Evolutionary conservation across 163 green algal genomes (phyloP).

Genomic region (Volvox carteri): DNA sequence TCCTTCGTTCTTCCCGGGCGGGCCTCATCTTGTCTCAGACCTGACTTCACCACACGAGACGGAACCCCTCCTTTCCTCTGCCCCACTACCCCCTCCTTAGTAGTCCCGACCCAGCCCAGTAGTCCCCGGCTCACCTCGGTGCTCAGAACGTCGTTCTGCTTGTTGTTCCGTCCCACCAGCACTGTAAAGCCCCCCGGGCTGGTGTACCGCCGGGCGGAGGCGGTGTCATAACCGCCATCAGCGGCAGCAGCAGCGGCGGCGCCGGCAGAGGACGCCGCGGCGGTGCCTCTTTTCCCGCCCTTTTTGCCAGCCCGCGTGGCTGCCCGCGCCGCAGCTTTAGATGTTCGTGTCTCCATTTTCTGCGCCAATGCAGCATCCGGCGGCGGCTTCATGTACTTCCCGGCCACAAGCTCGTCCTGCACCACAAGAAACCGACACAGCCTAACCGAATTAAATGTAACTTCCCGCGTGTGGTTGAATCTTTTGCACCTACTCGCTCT

Average conservation of each 20-base stretch:
- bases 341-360: slow-evolving; percentile 79
- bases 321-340: slow-evolving; percentile 63
- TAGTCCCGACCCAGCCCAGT: too few species aligned
- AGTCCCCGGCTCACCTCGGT: slow-evolving; percentile 38
- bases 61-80: too few species aligned
- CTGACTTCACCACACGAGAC: too few species aligned
- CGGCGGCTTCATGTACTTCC: slow-evolving; percentile 77
- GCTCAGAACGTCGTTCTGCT: slow-evolving; percentile 90
- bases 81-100: too few species aligned
- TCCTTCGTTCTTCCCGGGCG: too few species aligned
- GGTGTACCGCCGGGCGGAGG: slow-evolving; percentile 52
- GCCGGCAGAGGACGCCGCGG: not conserved
- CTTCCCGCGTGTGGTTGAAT: too few species aligned
- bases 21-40: too few species aligned
- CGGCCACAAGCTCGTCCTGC: slow-evolving; percentile 82
- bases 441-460: too few species aligned
- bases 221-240: slow-evolving; percentile 27
- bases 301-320: slow-evolving; percentile 35
- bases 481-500: too few species aligned
- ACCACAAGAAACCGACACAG: too few species aligned
- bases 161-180: slow-evolving; percentile 87
- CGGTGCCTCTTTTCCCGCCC: slow-evolving; percentile 9
- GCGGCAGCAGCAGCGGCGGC: not conserved
- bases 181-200: slow-evolving; percentile 68
- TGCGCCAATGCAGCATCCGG: slow-evolving; percentile 75